Evolutionary conservation across 1,284 basidiomycete species (phyloP).

Genomic region (Fomitopsis betulina): DNA sequence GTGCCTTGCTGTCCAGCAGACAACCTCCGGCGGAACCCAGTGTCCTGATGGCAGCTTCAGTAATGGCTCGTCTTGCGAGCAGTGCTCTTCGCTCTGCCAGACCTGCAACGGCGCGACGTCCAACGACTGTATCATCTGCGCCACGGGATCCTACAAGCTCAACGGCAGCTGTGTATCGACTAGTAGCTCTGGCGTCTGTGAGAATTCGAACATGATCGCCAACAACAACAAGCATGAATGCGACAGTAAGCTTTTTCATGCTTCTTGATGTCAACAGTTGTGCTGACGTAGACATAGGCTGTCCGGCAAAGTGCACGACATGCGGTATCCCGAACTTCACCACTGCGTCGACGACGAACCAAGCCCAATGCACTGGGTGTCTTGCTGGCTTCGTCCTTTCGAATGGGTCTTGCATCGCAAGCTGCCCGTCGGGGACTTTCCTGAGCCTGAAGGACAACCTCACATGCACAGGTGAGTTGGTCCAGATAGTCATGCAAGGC

Average conservation of each 20-base stretch:
- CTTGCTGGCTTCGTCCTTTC: conserved; percentile 71
- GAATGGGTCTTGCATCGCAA: conserved; percentile 59
- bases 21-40: conserved; percentile 45
- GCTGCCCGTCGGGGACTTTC: conserved; percentile 71
- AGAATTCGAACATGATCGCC: conserved; percentile 64
- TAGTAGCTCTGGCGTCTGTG: conserved; percentile 65
- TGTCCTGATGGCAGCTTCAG: conserved; percentile 69
- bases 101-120: conserved; percentile 68
- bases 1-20: conserved; percentile 50
- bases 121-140: conserved; percentile 67
- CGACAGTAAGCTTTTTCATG: conserved; percentile 52
- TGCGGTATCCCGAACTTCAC: conserved; percentile 72
- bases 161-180: conserved; percentile 66
- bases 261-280: not conserved
- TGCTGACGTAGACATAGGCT: conserved; percentile 38
- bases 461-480: conserved; percentile 53
- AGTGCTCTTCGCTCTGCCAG: conserved; percentile 62
- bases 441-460: conserved; percentile 64
- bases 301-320: conserved; percentile 73
- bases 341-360: conserved; percentile 56
- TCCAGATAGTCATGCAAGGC: not conserved
- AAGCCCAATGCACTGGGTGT: conserved; percentile 72
- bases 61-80: conserved; percentile 47
- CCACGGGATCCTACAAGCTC: conserved; percentile 49
- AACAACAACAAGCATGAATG: conserved; percentile 78